Evolutionary conservation across 176 grass and related monocot genomes (phyloP).

Genomic region (Oryza brachyantha): DNA sequence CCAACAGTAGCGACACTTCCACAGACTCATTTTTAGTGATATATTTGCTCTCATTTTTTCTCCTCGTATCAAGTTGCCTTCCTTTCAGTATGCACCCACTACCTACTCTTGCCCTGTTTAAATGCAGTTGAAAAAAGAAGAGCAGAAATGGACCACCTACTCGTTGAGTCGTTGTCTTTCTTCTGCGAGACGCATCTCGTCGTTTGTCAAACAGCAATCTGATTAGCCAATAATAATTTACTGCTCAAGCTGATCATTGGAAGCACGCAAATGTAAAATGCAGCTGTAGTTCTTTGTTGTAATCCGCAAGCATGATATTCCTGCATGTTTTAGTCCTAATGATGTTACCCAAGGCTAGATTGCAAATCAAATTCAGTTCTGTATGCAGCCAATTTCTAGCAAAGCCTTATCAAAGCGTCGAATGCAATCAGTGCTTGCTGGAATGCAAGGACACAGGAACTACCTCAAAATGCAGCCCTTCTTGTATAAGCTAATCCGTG

Average conservation of each 20-base stretch:
- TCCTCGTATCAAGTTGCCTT: slow-evolving; percentile 9
- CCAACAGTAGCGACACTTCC: slow-evolving; percentile 1
- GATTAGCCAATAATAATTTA: slow-evolving; percentile 11
- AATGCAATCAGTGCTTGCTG: not conserved
- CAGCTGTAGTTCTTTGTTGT: not conserved
- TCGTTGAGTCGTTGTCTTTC: not conserved
- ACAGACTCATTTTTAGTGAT: not conserved
- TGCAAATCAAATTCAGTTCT: slow-evolving; percentile 1
- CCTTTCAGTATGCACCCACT: slow-evolving; percentile 16
- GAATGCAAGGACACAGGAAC: no score
- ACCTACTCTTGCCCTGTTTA: slow-evolving; percentile 4
- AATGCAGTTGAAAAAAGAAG: not conserved
- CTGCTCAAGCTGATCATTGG: not conserved
- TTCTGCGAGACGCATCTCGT: not conserved
- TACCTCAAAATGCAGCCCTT: not conserved
- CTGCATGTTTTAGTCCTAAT: not conserved
- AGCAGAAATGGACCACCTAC: slow-evolving; percentile 1
- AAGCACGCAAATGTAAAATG: not conserved
- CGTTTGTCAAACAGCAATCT: slow-evolving; percentile 13
- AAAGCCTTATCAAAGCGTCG: not conserved
- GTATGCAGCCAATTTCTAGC: not conserved
- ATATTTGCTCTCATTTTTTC: slow-evolving; percentile 8
- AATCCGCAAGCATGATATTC: not conserved
- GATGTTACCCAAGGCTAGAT: not conserved
- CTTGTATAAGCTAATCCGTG: slow-evolving; percentile 2